These are phyloP conservation scores for Sarocladiaceae sp. DNA, from an alignment of 2,329 filamentous ascomycete species.

Conservation along the genomic window DNA sequence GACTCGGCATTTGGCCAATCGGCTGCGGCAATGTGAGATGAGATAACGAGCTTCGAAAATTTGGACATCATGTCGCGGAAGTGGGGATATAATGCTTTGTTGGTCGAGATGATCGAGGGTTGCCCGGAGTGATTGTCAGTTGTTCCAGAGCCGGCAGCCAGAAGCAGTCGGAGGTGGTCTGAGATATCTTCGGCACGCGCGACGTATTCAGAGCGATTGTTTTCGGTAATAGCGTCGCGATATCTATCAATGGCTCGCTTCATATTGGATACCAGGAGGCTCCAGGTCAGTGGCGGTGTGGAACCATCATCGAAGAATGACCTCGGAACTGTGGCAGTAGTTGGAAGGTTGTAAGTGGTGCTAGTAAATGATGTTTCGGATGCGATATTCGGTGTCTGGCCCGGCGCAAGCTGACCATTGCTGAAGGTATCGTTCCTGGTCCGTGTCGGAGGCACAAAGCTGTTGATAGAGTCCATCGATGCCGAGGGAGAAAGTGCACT, in stretches of 20 bases:
- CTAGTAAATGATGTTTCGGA: constrained; percentile 61
- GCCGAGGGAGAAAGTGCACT: constrained; percentile 79
- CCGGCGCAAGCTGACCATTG: constrained; percentile 33
- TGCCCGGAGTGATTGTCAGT: constrained; percentile 99
- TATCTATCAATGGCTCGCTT: constrained; percentile 85
- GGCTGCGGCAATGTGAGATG: constrained; percentile 93
- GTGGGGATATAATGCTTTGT: constrained; percentile 94
- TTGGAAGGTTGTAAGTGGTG: constrained; percentile 51
- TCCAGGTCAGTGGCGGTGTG: constrained; percentile 80
- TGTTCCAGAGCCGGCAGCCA: constrained; percentile 94
- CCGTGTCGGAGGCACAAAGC: constrained; percentile 52
- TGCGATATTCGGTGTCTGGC: constrained; percentile 46
- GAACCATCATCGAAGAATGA: constrained; percentile 91
- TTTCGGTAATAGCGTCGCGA: constrained; percentile 79
- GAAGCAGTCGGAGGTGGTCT: constrained; percentile 84
- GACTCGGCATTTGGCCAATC: constrained; percentile 95
- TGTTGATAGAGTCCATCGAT: constrained; percentile 87
- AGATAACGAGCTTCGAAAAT: constrained; percentile 98
- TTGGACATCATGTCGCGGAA: constrained; percentile 99
- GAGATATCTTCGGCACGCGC: constrained; percentile 96
- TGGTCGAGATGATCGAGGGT: constrained; percentile 97
- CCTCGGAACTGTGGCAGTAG: constrained; percentile 61
- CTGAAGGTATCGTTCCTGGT: constrained; percentile 52
- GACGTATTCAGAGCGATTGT: constrained; percentile 85
- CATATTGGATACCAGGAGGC: constrained; percentile 87